Base-by-base conservation (phyloP, 1,139 yeast genomes). In the Ogataea hybrid region DNA sequence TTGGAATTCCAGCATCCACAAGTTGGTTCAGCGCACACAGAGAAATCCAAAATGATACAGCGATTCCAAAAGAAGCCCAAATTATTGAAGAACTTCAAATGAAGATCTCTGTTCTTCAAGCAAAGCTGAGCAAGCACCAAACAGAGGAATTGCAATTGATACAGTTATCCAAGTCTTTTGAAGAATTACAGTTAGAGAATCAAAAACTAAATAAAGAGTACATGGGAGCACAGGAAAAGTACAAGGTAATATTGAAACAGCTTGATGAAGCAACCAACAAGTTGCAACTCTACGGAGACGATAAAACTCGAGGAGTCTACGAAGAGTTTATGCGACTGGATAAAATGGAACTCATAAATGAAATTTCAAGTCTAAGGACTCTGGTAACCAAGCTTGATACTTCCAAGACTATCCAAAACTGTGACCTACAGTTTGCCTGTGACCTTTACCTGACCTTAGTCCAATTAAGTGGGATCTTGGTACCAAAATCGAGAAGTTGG, bases 101-200 rank as follows among this genome's bases (percentile, higher is more conserved):
- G 46, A 75, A 72, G 45, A 60, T 75, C 8, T 65, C 66, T 8
- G 57, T 71, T 11, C 54, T 73, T 32, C 73, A 70, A 47, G 65
- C 67, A 17, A 73, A 70, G 52, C 63, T 77, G 59, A 57, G 51
- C 8, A 62, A 70, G 11, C 55, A 65, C 12, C 62, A 63, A 43
- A 57, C 59, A 10, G 65, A 62, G 18, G 67, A 65, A 32, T n/a
- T 36, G 16, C 38, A 38, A 25, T 27, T 48, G 3, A 18, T 31
- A 2, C 58, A 47, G 14, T 33, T 41, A 2, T 18, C 42, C 12
- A 18, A 17, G 6, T 42, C 47, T n/a, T 14, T 50, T 9, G 33
- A 42, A 8, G 51, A 60, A 21, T 44, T 71, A 20, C 55, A 57
- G n/a, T 20, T 21, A 3, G 45, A 53, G 3, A 47, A 70, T n/a